Evolutionary conservation across 179 eudicot species (phyloP).

Genomic region (Beta lomatogona): DNA sequence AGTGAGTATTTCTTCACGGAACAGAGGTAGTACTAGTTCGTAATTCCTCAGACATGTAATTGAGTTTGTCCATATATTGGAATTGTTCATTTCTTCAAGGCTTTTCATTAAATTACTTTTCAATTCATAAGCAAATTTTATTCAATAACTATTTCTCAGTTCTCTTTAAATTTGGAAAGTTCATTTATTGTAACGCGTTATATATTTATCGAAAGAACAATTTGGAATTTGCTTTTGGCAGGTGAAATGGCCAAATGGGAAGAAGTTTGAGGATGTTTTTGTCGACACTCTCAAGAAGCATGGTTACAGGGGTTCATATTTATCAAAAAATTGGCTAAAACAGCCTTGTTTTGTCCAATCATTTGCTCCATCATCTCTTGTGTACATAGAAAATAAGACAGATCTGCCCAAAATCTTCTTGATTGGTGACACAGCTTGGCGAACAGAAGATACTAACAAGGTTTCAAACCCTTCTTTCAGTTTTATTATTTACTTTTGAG

Average conservation of each 20-base stretch:
- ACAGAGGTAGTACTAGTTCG: too few species aligned
- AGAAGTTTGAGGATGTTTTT: constrained; percentile 80
- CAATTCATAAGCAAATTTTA: not conserved
- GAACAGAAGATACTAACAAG: constrained; percentile 96
- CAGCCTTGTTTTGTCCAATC: constrained; percentile 90
- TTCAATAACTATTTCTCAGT: not conserved
- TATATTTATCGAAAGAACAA: too few species aligned
- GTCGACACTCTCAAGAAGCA: constrained; percentile 75
- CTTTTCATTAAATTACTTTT: too few species aligned
- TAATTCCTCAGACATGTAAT: too few species aligned
- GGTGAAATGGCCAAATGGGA: constrained; percentile 89
- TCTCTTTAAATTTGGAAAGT: not conserved
- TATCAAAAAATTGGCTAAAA: constrained; percentile 80
- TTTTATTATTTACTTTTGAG: not conserved
- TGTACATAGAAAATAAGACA: constrained; percentile 65
- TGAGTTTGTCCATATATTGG: too few species aligned
- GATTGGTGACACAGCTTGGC: constrained; percentile 57
- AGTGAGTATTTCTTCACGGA: too few species aligned
- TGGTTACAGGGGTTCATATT: constrained; percentile 77
- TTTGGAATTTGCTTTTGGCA: constrained; percentile 32
- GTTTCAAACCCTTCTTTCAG: constrained; percentile 29
- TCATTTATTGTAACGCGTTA: not conserved
- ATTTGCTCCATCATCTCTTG: constrained; percentile 86
- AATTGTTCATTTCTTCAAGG: too few species aligned
- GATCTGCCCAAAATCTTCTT: constrained; percentile 78